phyloP scores from a whole-genome alignment of 768 basidiomycete genomes.

The Fomitopsis serialis region DNA sequence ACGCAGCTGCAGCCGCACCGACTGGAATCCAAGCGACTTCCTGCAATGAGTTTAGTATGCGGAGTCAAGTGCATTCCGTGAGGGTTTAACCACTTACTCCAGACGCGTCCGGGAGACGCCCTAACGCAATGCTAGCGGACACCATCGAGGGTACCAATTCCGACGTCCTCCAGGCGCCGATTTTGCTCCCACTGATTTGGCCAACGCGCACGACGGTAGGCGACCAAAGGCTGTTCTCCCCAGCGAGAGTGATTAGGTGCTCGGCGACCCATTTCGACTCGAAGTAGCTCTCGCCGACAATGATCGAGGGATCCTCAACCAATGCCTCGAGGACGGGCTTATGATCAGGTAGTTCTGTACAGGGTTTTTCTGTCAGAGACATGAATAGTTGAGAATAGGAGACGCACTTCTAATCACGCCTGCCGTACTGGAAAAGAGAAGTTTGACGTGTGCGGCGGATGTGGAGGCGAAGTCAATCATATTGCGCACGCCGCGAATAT shows the following conservation, averaged over 20 bases:
- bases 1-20: constrained; percentile 10
- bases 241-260: constrained; percentile 23
- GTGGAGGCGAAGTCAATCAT: not conserved
- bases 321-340: not conserved
- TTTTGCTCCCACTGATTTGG: constrained; percentile 36
- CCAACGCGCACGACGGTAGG: constrained; percentile 36
- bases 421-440: not conserved
- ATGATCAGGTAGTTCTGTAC: not conserved
- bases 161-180: constrained; percentile 36
- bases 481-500: not conserved
- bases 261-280: constrained; percentile 37
- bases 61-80: too few species aligned
- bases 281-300: constrained; percentile 26
- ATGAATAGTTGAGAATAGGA: not conserved
- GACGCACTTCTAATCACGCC: not conserved
- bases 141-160: constrained; percentile 43
- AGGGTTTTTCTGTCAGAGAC: not conserved
- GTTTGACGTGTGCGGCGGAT: not conserved
- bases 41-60: too few species aligned
- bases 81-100: too few species aligned
- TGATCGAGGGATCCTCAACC: not conserved
- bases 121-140: constrained; percentile 4
- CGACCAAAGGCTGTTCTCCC: constrained; percentile 20
- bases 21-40: constrained; percentile 11
- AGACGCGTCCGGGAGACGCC: not conserved